These are phyloP conservation scores for Melocanna baccifera DNA, from an alignment of 176 grass and related monocot species.

Conservation along the genomic window DNA sequence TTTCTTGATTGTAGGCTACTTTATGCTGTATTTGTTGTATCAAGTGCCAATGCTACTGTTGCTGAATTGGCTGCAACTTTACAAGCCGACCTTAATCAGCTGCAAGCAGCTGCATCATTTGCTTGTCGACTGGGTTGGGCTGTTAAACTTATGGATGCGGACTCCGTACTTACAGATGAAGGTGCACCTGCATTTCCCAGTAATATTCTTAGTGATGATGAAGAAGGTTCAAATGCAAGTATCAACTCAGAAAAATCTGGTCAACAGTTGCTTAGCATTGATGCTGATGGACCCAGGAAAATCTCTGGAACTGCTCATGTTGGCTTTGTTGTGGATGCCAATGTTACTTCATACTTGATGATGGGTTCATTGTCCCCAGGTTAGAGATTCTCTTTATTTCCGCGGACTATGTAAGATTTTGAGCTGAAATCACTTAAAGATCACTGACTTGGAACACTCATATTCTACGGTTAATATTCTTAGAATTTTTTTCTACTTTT, in stretches of 20 bases:
- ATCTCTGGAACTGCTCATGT: slow-evolving; percentile 75
- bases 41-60: slow-evolving; percentile 92
- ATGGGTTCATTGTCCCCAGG: slow-evolving; percentile 99
- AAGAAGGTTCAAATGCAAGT: slow-evolving; percentile 90
- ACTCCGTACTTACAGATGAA: slow-evolving; percentile 61
- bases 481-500: not conserved
- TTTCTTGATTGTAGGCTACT: slow-evolving; percentile 69
- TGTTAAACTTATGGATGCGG: slow-evolving; percentile 76
- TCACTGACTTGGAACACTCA: not conserved
- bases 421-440: slow-evolving; percentile 16
- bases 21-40: slow-evolving; percentile 98
- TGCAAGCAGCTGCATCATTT: slow-evolving; percentile 94
- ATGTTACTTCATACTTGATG: slow-evolving; percentile 99
- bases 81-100: slow-evolving; percentile 82
- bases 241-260: slow-evolving; percentile 76
- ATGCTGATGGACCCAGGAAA: slow-evolving; percentile 57
- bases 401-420: slow-evolving; percentile 8
- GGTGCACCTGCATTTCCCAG: slow-evolving; percentile 40
- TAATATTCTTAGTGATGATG: slow-evolving; percentile 93
- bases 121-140: slow-evolving; percentile 89
- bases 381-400: slow-evolving; percentile 40
- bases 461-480: not conserved
- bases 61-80: slow-evolving; percentile 94
- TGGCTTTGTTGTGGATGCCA: slow-evolving; percentile 96
- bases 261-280: slow-evolving; percentile 46